phyloP scores from a whole-genome alignment of 2,329 filamentous ascomycete genomes.

The Cladosporium sp. region DNA sequence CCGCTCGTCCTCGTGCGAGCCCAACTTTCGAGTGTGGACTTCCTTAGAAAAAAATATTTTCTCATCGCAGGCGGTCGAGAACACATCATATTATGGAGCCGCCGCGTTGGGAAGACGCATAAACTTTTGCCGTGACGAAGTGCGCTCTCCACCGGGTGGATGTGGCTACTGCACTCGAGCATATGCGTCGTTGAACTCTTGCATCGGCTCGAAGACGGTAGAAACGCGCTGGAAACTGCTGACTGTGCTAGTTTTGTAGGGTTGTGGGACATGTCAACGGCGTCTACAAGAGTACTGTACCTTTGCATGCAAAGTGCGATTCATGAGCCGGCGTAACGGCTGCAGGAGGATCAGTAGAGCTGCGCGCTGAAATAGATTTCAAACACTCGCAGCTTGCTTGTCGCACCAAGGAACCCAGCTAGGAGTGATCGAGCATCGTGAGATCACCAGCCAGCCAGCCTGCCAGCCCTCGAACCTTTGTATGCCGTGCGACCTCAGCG shows the following conservation, averaged over 20 bases:
- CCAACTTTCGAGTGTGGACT: not conserved
- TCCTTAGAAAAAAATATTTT: conserved; percentile 3
- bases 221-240: not conserved
- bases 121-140: not conserved
- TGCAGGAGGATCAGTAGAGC: conserved; percentile 11
- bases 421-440: conserved; percentile 4
- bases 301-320: conserved; percentile 5
- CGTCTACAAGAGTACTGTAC: not conserved
- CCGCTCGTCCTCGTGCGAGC: not conserved
- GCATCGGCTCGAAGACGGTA: not conserved
- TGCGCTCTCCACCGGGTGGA: conserved; percentile 1
- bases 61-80: not conserved
- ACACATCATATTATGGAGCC: not conserved
- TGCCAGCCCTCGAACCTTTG: not conserved
- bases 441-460: not conserved
- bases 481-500: conserved; percentile 8
- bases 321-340: conserved; percentile 10
- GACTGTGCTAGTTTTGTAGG: not conserved
- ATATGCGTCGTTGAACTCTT: not conserved
- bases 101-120: conserved; percentile 7
- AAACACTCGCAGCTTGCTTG: not conserved
- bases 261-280: conserved; percentile 4
- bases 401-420: not conserved
- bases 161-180: not conserved
- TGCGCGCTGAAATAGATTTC: conserved; percentile 2